Conservation (phyloP, 192 early-diverging fungal species). For the Phycomyces blakesleeanus region DNA sequence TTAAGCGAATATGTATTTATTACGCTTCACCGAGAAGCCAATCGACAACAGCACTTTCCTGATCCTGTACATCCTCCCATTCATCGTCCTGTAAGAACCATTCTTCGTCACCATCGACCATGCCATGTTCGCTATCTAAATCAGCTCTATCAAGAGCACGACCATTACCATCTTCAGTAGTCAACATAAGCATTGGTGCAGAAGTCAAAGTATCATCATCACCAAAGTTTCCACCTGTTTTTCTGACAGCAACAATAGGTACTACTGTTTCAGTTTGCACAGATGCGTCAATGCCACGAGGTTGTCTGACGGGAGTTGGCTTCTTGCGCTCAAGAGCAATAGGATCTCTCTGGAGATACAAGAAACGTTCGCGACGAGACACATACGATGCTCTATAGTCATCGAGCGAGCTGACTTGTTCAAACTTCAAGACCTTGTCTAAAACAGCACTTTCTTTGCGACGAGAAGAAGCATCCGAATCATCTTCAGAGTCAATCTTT, state of each 20-base stretch:
- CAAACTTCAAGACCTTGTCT: constrained; percentile 30
- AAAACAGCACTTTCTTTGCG: constrained; percentile 13
- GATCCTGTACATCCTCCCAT: constrained; percentile 34
- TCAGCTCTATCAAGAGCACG: neutral
- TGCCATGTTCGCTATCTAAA: constrained; percentile 18
- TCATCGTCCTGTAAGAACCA: constrained; percentile 41
- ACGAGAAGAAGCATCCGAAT: neutral
- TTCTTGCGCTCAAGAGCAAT: constrained; percentile 13
- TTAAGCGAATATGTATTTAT: neutral
- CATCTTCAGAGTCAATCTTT: neutral
- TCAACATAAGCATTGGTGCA: too few species aligned
- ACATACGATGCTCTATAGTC: constrained; percentile 16
- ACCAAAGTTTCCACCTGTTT: neutral
- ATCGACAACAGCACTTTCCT: constrained; percentile 31
- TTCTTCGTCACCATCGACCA: constrained; percentile 39
- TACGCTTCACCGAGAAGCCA: constrained; percentile 33
- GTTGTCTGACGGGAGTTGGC: neutral
- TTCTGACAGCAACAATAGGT: neutral
- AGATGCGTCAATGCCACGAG: constrained; percentile 11
- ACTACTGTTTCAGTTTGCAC: constrained; percentile 17
- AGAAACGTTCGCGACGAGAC: constrained; percentile 15
- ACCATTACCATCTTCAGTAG: neutral
- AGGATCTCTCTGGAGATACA: constrained; percentile 18
- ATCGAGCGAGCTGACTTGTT: constrained; percentile 19
- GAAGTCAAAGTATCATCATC: too few species aligned